Base-by-base conservation (phyloP, 176 grass and related monocot species). In the Oryza meridionalis region DNA sequence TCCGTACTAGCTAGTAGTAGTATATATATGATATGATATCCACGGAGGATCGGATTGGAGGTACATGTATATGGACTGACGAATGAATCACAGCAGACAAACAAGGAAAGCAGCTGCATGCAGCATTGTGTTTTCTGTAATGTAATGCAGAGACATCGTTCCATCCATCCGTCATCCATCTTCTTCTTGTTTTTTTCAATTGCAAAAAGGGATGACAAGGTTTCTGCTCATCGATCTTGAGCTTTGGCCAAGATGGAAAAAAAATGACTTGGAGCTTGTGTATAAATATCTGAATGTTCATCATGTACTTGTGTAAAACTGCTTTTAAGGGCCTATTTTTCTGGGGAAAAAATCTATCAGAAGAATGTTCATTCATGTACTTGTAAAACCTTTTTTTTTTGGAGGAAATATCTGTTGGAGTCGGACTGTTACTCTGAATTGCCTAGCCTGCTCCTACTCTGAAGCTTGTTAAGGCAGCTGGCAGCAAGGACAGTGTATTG, bases 141-240 rank as follows among this genome's bases (percentile, higher is more conserved):
- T 62, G 58, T 24, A 75, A 7, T 46, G 70, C 70, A 47, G n/a
- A 72, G n/a, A 67, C 24, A 66, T 78, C 38, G 53, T n/a, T 58
- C 19, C 4, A 58, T n/a, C 4, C 4, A 51, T 51, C 15, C 49
- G 4, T 51, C 49, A 16, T 51, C 4, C 49, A 16, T 51, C 49
- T 51, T 58, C 49, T 51, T 58, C 1, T 58, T 58, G 49, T 51
- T 21, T 58, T 58, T 58, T 58, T n/a, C 0, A 12, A 2, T 62
- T 62, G 19, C 55, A 59, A n/a, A 19, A 22, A n/a, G 2, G 19
- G 2, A 8, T 19, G 53, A 35, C 33, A 4, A n/a, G 53, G 17
- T 11, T 61, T 61, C 2, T 47, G 64, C 7, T 35, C 17, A 14
- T 22, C 42, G 42, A 29, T 67, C 44, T 67, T 49, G 6, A 15